Percentiles rank a stretch among this genome's conserved stretches.
Evolutionary conservation across 2,329 filamentous ascomycete genomes (phyloP).

Genomic region (Chrysosporium queenslandicum): DNA sequence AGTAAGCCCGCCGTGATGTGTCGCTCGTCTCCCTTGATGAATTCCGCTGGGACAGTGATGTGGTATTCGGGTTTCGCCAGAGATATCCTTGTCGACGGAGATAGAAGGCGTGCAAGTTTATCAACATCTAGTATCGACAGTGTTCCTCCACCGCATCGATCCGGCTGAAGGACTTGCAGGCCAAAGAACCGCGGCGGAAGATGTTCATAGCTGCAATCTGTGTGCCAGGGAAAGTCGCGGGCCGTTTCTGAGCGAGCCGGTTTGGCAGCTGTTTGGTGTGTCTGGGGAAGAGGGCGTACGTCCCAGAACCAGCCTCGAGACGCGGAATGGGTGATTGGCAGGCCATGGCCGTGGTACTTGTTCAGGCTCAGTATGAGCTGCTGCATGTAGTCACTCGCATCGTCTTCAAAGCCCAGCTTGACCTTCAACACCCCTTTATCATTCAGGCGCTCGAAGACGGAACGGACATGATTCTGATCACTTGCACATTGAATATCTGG

Average conservation of each 20-base stretch:
- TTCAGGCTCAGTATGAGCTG: conserved; percentile 29
- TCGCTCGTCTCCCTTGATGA: conserved; percentile 21
- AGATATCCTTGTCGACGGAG: conserved; percentile 17
- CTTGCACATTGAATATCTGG: conserved; percentile 3
- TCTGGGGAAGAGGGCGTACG: conserved; percentile 26
- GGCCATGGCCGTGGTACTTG: conserved; percentile 26
- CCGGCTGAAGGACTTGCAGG: conserved; percentile 36
- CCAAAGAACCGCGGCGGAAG: conserved; percentile 34
- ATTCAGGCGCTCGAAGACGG: conserved; percentile 6
- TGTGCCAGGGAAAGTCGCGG: conserved; percentile 38
- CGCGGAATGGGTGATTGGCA: conserved; percentile 37
- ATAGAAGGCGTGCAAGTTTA: conserved; percentile 23
- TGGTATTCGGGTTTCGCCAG: conserved; percentile 26
- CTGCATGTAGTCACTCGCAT: conserved; percentile 29
- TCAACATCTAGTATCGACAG: conserved; percentile 33
- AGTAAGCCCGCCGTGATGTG: conserved; percentile 22
- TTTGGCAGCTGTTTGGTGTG: conserved; percentile 23
- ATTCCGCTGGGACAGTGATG: conserved; percentile 28
- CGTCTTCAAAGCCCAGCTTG: conserved; percentile 27
- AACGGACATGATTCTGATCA: conserved; percentile 8
- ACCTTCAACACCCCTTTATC: conserved; percentile 31
- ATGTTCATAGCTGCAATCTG: conserved; percentile 38
- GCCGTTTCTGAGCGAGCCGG: conserved; percentile 38
- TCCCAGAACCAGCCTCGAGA: conserved; percentile 40
- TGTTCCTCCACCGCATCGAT: conserved; percentile 35